These are phyloP conservation scores for Pinus taeda DNA, from an alignment of 75 land plant species.

Conservation along the genomic window DNA sequence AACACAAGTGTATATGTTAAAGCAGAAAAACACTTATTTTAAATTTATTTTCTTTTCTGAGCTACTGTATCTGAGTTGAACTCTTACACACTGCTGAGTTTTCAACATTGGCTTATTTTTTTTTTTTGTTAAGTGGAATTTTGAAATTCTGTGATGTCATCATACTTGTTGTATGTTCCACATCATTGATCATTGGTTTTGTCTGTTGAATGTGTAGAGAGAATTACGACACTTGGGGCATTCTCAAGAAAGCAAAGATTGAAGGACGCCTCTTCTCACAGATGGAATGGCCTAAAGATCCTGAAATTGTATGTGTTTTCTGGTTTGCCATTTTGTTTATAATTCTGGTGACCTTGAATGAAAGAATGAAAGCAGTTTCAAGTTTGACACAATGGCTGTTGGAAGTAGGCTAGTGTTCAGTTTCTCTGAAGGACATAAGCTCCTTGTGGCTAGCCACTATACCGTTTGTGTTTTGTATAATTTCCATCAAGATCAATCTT, in stretches of 20 bases:
- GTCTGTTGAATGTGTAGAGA: conserved; percentile 33
- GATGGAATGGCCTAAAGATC: conserved; percentile 65
- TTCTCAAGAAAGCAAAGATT: conserved; percentile 54
- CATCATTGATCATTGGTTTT: neutral
- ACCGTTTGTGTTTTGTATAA: neutral
- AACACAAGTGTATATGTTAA: too few species aligned
- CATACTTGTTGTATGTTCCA: conserved; percentile 2
- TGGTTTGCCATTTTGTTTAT: neutral
- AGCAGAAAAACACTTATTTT: too few species aligned
- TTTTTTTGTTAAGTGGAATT: neutral
- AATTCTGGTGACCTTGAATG: neutral
- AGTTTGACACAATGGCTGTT: neutral
- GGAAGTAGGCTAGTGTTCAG: neutral
- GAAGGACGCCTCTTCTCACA: conserved; percentile 67
- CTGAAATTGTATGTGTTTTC: conserved; percentile 46
- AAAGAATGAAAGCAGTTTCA: neutral
- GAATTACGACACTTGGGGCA: conserved; percentile 64
- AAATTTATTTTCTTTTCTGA: too few species aligned
- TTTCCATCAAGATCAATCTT: neutral
- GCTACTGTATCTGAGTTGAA: too few species aligned
- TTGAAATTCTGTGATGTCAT: neutral
- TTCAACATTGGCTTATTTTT: too few species aligned
- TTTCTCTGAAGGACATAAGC: neutral
- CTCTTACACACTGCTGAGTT: too few species aligned
- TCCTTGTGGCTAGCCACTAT: neutral